Evolutionary conservation across 768 basidiomycete genomes (phyloP).

Genomic region (Tricholoma sp.): DNA sequence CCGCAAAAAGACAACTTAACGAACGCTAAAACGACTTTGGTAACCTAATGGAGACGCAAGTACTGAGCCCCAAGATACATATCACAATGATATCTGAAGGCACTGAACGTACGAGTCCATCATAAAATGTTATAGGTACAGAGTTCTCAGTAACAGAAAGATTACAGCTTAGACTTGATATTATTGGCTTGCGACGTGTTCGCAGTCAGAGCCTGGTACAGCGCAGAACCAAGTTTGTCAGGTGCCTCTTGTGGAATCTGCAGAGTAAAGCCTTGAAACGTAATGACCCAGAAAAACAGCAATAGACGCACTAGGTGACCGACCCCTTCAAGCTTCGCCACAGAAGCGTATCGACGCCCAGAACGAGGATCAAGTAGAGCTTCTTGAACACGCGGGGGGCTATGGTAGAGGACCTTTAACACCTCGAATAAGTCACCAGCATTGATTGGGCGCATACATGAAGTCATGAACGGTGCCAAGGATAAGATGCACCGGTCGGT

Average conservation of each 20-base stretch:
- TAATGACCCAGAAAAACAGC: not conserved
- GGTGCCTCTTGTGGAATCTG: slow-evolving; percentile 21
- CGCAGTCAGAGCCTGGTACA: slow-evolving; percentile 11
- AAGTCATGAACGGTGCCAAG: slow-evolving; percentile 48
- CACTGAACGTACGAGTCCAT: too few relatives aligned
- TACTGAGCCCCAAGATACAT: too few relatives aligned
- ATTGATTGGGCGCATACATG: slow-evolving; percentile 35
- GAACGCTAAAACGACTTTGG: too few relatives aligned
- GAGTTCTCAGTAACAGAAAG: too few relatives aligned
- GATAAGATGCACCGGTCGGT: slow-evolving; percentile 47
- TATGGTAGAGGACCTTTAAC: slow-evolving; percentile 6
- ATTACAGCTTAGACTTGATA: slow-evolving; percentile 8
- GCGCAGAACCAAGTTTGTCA: slow-evolving; percentile 13
- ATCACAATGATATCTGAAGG: too few relatives aligned
- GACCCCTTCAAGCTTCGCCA: slow-evolving; percentile 16
- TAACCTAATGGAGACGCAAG: too few relatives aligned
- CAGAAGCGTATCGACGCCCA: slow-evolving; percentile 23
- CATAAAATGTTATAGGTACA: too few relatives aligned
- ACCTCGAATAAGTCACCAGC: too few relatives aligned
- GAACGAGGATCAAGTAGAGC: slow-evolving; percentile 25
- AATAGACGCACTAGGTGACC: slow-evolving; percentile 23
- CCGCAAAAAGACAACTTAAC: too few relatives aligned
- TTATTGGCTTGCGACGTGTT: not conserved
- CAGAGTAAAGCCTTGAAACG: not conserved
- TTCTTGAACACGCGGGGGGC: slow-evolving; percentile 24